Conservation (phyloP, 164 flowering plant species). For the Santalum album region DNA sequence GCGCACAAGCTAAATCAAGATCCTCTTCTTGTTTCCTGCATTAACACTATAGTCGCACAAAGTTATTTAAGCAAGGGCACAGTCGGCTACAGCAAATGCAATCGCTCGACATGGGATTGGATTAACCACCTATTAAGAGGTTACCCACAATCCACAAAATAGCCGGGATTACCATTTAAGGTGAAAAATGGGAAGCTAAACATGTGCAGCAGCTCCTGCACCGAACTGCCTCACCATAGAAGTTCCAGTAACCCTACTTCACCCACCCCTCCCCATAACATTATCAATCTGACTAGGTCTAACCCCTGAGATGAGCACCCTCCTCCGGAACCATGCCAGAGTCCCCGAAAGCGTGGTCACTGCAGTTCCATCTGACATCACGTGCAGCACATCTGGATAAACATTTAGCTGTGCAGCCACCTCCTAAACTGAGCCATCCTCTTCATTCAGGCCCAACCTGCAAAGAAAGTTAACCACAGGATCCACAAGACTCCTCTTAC, state of each 20-base stretch:
- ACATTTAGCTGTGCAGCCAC: constrained; percentile 86
- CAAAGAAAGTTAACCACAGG: constrained; percentile 91
- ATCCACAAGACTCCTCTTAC: constrained; percentile 91
- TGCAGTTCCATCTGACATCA: constrained; percentile 98
- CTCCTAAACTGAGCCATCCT: constrained; percentile 96
- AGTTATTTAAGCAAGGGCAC: not conserved
- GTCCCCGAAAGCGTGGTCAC: constrained; percentile 88
- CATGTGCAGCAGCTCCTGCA: constrained; percentile 60
- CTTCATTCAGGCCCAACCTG: constrained; percentile 90
- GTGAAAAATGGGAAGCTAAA: constrained; percentile 79
- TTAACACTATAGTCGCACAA: constrained; percentile 27
- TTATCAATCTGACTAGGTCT: constrained; percentile 74
- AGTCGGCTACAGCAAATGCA: constrained; percentile 64
- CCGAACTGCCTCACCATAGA: constrained; percentile 82
- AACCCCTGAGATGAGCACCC: constrained; percentile 59
- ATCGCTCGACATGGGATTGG: constrained; percentile 77
- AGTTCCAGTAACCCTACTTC: constrained; percentile 86
- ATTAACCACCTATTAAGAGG: constrained; percentile 69
- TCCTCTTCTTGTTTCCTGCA: constrained; percentile 12
- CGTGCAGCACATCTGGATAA: constrained; percentile 91
- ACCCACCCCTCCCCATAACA: constrained; percentile 96
- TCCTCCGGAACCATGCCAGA: constrained; percentile 74
- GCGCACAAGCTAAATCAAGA: not conserved
- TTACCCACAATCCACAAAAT: constrained; percentile 91
- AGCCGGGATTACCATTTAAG: constrained; percentile 82